Percentiles rank a stretch among this genome's conserved stretches.
Conservation (phyloP, 75 land plant genomes). For the Isoetes taiwanensis region DNA sequence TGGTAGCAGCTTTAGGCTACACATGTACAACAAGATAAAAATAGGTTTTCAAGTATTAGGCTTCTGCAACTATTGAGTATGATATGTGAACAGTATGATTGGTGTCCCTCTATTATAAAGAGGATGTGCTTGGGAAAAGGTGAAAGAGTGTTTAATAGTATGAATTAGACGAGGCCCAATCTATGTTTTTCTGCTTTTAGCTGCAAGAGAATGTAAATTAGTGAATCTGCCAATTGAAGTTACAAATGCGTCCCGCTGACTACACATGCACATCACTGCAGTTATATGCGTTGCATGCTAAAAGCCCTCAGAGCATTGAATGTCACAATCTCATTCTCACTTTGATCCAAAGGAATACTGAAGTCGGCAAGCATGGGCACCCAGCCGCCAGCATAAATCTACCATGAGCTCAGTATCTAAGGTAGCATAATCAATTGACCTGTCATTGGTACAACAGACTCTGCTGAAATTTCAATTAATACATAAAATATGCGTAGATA, state of each 20-base stretch:
- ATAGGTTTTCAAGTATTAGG: too few species aligned
- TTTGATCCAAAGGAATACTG: constrained; percentile 65
- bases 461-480: constrained; percentile 4
- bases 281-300: constrained; percentile 67
- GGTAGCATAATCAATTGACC: constrained; percentile 49
- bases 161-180: too few species aligned
- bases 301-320: constrained; percentile 51
- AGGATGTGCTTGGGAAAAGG: too few species aligned
- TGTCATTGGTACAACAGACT: too few species aligned
- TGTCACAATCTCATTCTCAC: constrained; percentile 45
- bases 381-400: constrained; percentile 70
- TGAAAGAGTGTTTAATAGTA: too few species aligned
- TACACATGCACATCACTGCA: constrained; percentile 65
- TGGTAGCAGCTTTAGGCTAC: too few species aligned
- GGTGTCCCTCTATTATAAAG: too few species aligned
- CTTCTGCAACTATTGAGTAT: too few species aligned
- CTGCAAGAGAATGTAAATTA: constrained; percentile 61
- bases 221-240: constrained; percentile 71
- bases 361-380: constrained; percentile 84
- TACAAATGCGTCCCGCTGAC: constrained; percentile 74
- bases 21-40: too few species aligned
- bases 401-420: constrained; percentile 56
- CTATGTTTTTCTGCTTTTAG: constrained; percentile 77
- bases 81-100: too few species aligned
- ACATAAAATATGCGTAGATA: not conserved